Evolutionary conservation across 1,284 basidiomycete genomes (phyloP).

Genomic region (Wolfiporia cocos): DNA sequence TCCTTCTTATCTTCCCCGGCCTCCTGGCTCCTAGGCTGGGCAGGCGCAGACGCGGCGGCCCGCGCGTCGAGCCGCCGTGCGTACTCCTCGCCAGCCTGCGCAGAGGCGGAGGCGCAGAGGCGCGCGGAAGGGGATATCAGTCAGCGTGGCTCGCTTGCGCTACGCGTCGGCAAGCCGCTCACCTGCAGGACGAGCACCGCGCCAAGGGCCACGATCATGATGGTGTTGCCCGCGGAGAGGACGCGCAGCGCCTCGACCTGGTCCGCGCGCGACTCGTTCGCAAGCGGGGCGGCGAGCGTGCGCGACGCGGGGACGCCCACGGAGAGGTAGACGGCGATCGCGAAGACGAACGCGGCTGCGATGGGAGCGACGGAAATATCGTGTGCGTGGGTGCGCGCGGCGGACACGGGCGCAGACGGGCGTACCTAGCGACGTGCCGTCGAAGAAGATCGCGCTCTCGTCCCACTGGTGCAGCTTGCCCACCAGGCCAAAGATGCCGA

Average conservation of each 20-base stretch:
- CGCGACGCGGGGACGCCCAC: conserved; percentile 75
- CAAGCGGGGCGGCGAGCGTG: conserved; percentile 57
- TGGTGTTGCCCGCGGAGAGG: conserved; percentile 78
- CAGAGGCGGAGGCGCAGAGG: conserved; percentile 4
- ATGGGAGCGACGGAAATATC: no score
- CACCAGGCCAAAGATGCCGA: conserved; percentile 68
- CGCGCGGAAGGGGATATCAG: conserved; percentile 3
- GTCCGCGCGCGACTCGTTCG: conserved; percentile 54
- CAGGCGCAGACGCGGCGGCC: conserved; percentile 7
- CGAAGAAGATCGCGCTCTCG: conserved; percentile 89
- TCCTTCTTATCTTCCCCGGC: conserved; percentile 12
- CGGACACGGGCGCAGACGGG: conserved; percentile 4
- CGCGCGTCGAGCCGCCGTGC: conserved; percentile 57
- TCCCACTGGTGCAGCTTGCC: conserved; percentile 81
- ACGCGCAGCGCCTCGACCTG: conserved; percentile 74
- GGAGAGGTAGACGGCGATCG: conserved; percentile 71
- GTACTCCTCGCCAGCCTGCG: conserved; percentile 82
- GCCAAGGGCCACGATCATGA: conserved; percentile 64
- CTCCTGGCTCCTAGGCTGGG: neutral
- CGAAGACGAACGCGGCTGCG: conserved; percentile 69
- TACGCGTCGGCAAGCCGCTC: conserved; percentile 26
- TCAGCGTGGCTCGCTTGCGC: no score
- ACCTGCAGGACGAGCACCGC: conserved; percentile 72
- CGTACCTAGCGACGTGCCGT: conserved; percentile 78
- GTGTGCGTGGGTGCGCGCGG: conserved; percentile 2